A percentile compares a stretch with the other conserved stretches of the same genome.
phyloP scores from a whole-genome alignment of 1,284 basidiomycete species.

The Papiliotrema fonsecae region DNA sequence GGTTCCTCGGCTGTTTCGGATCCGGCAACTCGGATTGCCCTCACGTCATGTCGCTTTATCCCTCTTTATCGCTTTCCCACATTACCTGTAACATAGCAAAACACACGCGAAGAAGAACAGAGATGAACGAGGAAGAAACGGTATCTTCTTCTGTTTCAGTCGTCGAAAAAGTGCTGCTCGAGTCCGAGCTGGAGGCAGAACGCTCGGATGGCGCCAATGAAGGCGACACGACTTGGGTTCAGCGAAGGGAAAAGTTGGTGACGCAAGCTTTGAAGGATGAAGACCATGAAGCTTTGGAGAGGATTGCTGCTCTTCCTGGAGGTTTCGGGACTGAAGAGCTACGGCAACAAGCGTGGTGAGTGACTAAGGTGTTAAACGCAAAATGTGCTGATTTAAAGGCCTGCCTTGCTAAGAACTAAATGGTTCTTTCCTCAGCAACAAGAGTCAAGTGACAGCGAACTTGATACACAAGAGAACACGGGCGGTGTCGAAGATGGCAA shows the following conservation, averaged over 20 bases:
- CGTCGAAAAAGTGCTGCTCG: too few species aligned
- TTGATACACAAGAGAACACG: not conserved
- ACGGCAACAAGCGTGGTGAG: constrained; percentile 40
- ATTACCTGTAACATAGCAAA: too few species aligned
- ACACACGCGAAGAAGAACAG: too few species aligned
- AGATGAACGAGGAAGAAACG: too few species aligned
- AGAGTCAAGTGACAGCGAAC: not conserved
- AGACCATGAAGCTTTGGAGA: constrained; percentile 28
- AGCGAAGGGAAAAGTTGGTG: constrained; percentile 25
- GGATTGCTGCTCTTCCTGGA: constrained; percentile 38
- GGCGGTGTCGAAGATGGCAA: too few species aligned
- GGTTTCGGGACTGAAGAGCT: constrained; percentile 39
- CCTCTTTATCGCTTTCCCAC: too few species aligned
- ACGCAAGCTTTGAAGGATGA: constrained; percentile 26
- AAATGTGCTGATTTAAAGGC: constrained; percentile 19
- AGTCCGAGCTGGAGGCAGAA: too few species aligned
- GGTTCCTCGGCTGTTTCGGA: too few species aligned
- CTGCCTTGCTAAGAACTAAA: constrained; percentile 20
- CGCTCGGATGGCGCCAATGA: not conserved
- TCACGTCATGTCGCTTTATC: too few species aligned
- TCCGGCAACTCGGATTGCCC: too few species aligned
- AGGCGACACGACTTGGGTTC: constrained; percentile 19
- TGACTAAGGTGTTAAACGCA: not conserved
- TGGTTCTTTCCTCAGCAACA: not conserved
- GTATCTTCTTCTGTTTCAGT: too few species aligned